phyloP scores from a whole-genome alignment of 805 yeast genomes.

The Lipomyces lipofer region DNA sequence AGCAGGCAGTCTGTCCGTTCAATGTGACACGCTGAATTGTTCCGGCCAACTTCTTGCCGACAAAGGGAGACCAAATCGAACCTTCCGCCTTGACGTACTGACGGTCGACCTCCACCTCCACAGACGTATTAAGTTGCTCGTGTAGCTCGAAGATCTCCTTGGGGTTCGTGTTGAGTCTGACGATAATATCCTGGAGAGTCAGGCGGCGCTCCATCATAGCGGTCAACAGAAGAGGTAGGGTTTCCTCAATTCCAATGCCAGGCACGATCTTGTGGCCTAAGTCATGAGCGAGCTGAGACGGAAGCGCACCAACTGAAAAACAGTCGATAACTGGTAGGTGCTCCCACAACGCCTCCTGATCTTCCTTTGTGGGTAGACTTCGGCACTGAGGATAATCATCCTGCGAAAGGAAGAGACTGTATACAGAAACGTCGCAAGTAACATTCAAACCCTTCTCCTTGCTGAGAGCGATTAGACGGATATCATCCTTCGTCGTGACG shows the following conservation, averaged over 20 bases:
- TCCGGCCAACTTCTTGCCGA: conserved; percentile 60
- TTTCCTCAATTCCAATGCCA: conserved; percentile 78
- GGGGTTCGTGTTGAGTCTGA: conserved; percentile 79
- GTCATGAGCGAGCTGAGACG: conserved; percentile 68
- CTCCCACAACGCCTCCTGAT: conserved; percentile 81
- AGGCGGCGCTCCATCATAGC: conserved; percentile 76
- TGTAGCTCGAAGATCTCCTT: conserved; percentile 78
- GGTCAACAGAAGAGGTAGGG: conserved; percentile 75
- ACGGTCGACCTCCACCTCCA: conserved; percentile 85
- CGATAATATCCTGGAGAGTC: conserved; percentile 68
- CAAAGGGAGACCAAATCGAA: conserved; percentile 56
- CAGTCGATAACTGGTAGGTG: conserved; percentile 73
- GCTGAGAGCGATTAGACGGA: conserved; percentile 79
- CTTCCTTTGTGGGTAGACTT: conserved; percentile 77
- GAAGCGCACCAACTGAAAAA: conserved; percentile 80
- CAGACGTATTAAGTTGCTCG: conserved; percentile 66
- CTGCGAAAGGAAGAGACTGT: conserved; percentile 67
- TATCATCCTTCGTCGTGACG: conserved; percentile 76
- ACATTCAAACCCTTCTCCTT: conserved; percentile 79
- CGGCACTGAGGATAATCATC: conserved; percentile 68
- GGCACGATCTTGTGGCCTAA: conserved; percentile 60
- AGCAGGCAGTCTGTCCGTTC: conserved; percentile 74
- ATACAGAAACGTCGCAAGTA: conserved; percentile 86
- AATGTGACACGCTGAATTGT: conserved; percentile 85
- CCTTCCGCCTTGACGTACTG: conserved; percentile 38